Percentiles rank a stretch among this genome's conserved stretches.
Conservation (phyloP, 2,329 filamentous ascomycete species). For the Myriosclerotinia duriaeana region DNA sequence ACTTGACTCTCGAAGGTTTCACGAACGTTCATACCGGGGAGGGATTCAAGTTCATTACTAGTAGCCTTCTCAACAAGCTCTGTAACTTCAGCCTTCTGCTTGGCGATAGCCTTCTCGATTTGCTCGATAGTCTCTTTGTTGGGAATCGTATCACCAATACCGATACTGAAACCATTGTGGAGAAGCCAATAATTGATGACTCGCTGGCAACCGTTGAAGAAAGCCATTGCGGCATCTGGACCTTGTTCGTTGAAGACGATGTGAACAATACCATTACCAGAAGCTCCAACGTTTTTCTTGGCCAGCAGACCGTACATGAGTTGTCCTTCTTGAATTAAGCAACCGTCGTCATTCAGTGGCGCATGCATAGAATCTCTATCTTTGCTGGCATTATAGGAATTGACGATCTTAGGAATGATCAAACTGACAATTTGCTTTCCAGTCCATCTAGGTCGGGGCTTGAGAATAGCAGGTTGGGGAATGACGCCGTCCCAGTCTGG, state of each 20-base stretch:
- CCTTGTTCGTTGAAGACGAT: constrained; percentile 96
- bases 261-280: constrained; percentile 87
- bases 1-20: constrained; percentile 98
- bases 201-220: constrained; percentile 93
- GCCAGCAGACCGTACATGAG: constrained; percentile 86
- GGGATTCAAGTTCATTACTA: constrained; percentile 81
- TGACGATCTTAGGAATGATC: constrained; percentile 84
- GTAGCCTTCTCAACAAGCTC: constrained; percentile 75
- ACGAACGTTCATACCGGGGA: constrained; percentile 97
- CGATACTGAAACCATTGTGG: constrained; percentile 95
- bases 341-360: constrained; percentile 71
- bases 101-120: constrained; percentile 78
- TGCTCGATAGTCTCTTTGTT: constrained; percentile 79
- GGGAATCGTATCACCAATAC: constrained; percentile 96
- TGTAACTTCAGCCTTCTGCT: constrained; percentile 78
- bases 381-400: constrained; percentile 67
- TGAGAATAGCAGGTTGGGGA: constrained; percentile 88
- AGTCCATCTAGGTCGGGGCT: constrained; percentile 91
- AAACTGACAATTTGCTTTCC: constrained; percentile 97
- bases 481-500: constrained; percentile 96
- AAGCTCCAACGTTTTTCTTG: constrained; percentile 93
- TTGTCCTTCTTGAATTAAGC: constrained; percentile 83
- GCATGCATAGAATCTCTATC: constrained; percentile 50
- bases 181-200: constrained; percentile 97
- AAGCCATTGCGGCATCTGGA: constrained; percentile 79